Evolutionary conservation across 441 rosid genomes (phyloP), one percentile per base, ranked within the genome.

Genomic region (Corymbia citriodora): DNA sequence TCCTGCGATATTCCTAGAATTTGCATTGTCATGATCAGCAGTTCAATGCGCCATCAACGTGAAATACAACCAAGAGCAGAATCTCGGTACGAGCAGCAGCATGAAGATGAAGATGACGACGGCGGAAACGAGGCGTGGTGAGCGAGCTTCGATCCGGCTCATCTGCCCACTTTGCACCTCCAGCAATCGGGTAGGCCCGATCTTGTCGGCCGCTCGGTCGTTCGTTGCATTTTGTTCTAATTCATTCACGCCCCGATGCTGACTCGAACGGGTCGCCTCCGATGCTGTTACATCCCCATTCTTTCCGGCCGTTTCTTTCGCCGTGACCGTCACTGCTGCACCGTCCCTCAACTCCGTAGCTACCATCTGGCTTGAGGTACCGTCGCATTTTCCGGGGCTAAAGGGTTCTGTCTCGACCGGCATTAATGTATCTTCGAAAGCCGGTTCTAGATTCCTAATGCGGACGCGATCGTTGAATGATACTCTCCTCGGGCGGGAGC

Each of bases 381-480:
- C 50, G 55, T 90, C 45, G 81, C 36, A 89, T 25, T 11, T 19
- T n/a, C 45, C 83, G 11, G 74, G 5, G 85, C 85, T 40, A 23
- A 21, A 74, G 6, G 85, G 29, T 74, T 74, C 83, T n/a, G 48
- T 36, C 49, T 89, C 91, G 6, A 8, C 70, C 27, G n/a, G 50
- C 70, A 53, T 68, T 65, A 49, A 63, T 1, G 65, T 33, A 9
- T 88, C 92, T 74, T 57, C 57, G 13, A 83, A n/a, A 29, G 89
- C 81, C 25, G 92, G 33, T 85, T 59, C 87, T 88, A 86, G 83
- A 40, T 90, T 90, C 82, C 82, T 54, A 17, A 90, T 87, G 48
- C 87, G 17, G 40, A 90, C 89, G 29, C 49, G 61, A 89, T 92
- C 94, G 23, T 87, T 89, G 65, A 93, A 93, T 40, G 94, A 93